Percentiles rank a stretch among this genome's conserved stretches.
phyloP scores from a whole-genome alignment of 2,329 filamentous ascomycete genomes.

The Samsoniella hepiali region DNA sequence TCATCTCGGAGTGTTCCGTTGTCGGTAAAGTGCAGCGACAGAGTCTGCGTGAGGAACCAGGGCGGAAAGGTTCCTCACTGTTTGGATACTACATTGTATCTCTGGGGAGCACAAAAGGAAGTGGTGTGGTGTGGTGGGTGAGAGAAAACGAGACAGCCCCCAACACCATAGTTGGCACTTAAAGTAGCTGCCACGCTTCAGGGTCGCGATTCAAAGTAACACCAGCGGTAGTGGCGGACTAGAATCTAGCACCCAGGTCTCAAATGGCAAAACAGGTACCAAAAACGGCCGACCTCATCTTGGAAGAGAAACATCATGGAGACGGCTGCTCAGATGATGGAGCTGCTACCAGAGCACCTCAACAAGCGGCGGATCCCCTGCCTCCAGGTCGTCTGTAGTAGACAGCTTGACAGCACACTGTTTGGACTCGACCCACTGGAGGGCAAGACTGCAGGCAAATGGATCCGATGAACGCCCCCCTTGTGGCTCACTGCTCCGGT shows the following conservation, averaged over 20 bases:
- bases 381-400: slow-evolving; percentile 1
- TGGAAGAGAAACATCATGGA: neutral
- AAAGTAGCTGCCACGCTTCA: neutral
- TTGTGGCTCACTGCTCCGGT: neutral
- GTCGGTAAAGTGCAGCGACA: too few relatives aligned
- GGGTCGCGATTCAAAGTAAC: neutral
- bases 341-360: neutral
- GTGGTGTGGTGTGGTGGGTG: neutral
- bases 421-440: slow-evolving; percentile 12
- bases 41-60: neutral
- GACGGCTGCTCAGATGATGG: neutral
- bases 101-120: neutral
- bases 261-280: neutral
- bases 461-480: slow-evolving; percentile 4
- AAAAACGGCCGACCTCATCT: neutral
- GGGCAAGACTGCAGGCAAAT: slow-evolving; percentile 1
- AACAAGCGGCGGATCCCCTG: neutral
- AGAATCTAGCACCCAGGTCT: neutral
- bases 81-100: neutral
- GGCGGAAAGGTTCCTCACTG: neutral
- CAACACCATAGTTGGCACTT: neutral
- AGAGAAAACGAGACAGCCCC: neutral
- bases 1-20: neutral
- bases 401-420: slow-evolving; percentile 6
- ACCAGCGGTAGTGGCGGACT: neutral